phyloP scores from a whole-genome alignment of 2,329 filamentous ascomycete species.

The Pseudogymnoascus sp. region DNA sequence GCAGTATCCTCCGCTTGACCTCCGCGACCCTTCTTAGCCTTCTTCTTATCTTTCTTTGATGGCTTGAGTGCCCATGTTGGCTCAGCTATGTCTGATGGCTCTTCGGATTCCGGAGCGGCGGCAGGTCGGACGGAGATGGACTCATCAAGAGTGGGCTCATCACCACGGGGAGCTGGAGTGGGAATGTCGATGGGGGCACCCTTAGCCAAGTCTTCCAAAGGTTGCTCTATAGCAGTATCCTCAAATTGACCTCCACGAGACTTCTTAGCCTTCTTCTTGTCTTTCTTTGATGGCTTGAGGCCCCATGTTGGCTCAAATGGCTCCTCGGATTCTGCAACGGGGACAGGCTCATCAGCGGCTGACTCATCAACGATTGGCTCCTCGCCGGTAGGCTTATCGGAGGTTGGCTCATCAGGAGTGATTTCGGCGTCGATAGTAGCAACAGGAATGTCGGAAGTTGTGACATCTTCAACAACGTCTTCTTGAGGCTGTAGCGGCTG shows the following conservation, averaged over 20 bases:
- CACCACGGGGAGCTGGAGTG: background rate
- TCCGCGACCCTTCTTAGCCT: constrained; percentile 3
- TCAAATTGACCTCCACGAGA: constrained; percentile 12
- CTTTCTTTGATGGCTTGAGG: constrained; percentile 32
- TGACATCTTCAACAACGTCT: background rate
- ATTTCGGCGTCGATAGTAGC: background rate
- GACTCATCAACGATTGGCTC: background rate
- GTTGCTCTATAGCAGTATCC: constrained; percentile 5
- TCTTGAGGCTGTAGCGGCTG: background rate
- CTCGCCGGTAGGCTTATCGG: background rate
- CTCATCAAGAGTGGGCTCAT: background rate
- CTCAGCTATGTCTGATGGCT: constrained; percentile 22
- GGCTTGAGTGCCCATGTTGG: background rate
- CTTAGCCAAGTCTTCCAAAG: background rate
- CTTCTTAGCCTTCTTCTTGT: constrained; percentile 35
- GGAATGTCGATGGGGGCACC: background rate
- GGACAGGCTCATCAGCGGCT: background rate
- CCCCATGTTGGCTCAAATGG: background rate
- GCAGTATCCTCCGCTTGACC: background rate
- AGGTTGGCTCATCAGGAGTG: background rate
- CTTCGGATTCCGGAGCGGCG: constrained; percentile 12
- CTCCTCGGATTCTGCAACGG: background rate
- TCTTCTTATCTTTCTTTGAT: constrained; percentile 12
- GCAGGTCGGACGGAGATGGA: background rate
- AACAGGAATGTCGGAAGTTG: background rate